Percentiles rank a stretch among this genome's conserved stretches.
Conservation (phyloP, 192 early-diverging fungal genomes). For the Diversispora eburnea region DNA sequence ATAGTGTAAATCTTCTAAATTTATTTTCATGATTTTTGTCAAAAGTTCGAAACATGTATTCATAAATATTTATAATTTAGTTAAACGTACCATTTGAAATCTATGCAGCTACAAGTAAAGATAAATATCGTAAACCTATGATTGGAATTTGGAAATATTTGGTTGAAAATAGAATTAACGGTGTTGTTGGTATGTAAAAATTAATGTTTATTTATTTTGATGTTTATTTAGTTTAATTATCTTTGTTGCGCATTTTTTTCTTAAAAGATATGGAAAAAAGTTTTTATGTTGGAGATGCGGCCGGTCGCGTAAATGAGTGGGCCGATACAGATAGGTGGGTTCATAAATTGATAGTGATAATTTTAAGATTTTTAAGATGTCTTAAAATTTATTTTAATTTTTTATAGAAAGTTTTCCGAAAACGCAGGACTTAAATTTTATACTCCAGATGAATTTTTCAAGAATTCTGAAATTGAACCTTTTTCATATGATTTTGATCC, state of each 20-base stretch:
- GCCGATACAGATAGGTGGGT: slow-evolving; percentile 70
- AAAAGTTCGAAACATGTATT: no score
- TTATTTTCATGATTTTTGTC: slow-evolving; percentile 3
- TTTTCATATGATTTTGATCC: slow-evolving; percentile 55
- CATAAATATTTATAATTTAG: neutral
- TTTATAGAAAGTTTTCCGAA: slow-evolving; percentile 67
- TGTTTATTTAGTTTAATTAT: slow-evolving; percentile 45
- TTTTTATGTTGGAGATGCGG: slow-evolving; percentile 93
- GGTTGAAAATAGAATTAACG: slow-evolving; percentile 37
- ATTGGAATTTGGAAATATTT: slow-evolving; percentile 67
- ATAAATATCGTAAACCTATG: slow-evolving; percentile 70
- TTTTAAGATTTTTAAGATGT: neutral
- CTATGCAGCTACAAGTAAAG: slow-evolving; percentile 66
- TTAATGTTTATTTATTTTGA: slow-evolving; percentile 34
- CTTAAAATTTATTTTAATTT: slow-evolving; percentile 1
- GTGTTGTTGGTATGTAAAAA: slow-evolving; percentile 40
- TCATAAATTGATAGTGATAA: neutral
- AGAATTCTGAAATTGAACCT: slow-evolving; percentile 40
- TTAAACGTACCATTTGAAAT: slow-evolving; percentile 63
- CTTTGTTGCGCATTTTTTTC: slow-evolving; percentile 28
- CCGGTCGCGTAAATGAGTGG: slow-evolving; percentile 79
- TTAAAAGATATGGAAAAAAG: slow-evolving; percentile 51
- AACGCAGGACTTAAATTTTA: slow-evolving; percentile 71
- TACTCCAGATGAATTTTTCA: slow-evolving; percentile 81
- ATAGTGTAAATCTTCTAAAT: slow-evolving; percentile 22